Evolutionary conservation across 2,329 filamentous ascomycete species (phyloP), one percentile per base, ranked within the genome.

Genomic region (Chaetomium sp.): DNA sequence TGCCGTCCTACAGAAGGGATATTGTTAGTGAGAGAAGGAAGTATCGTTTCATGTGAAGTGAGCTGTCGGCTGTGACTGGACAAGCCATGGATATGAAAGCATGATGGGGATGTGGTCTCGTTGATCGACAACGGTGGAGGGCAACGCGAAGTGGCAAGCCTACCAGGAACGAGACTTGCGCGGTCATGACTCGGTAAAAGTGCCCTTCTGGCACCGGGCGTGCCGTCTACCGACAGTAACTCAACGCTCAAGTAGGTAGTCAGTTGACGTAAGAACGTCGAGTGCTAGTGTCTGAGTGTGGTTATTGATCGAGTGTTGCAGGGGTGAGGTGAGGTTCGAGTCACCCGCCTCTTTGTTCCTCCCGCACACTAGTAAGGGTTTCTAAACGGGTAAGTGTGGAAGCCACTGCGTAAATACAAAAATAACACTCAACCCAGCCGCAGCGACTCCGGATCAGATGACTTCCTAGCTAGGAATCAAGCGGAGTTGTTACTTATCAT

Each of bases 1-100:
- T 89, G 70, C 92, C 92, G 73, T 96, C 90, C 95, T 98, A 79
- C 9, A 25, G 6, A 21, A 16, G 2, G 8, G 42, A 3, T 47
- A 4, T 33, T 65, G 72, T 62, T 59, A 33, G 56, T n/a, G 13
- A 13, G 29, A 42, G 49, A 42, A 35, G 9, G 25, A 29, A 27
- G 10, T 33, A 38, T 38, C 12, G 5, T 38, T 38, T 9, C 12
- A 10, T 38, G 33, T 3, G 33, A 38, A 38, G 33, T 38, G 33
- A 38, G 33, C 3, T 16, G 12, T 5, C 12, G 12, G 33, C 12
- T 16, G 12, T 38, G 33, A 10, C 33, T 38, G 12, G 33, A 38
- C 2, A 38, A 16, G 33, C 1, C 33, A 33, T 33, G 10, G 16
- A 12, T 10, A 38, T 38, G 33, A 13, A 21, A 21, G 42, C 8